Evolutionary conservation across 257 asterid genomes (phyloP).

Genomic region (Osmanthus fragrans): DNA sequence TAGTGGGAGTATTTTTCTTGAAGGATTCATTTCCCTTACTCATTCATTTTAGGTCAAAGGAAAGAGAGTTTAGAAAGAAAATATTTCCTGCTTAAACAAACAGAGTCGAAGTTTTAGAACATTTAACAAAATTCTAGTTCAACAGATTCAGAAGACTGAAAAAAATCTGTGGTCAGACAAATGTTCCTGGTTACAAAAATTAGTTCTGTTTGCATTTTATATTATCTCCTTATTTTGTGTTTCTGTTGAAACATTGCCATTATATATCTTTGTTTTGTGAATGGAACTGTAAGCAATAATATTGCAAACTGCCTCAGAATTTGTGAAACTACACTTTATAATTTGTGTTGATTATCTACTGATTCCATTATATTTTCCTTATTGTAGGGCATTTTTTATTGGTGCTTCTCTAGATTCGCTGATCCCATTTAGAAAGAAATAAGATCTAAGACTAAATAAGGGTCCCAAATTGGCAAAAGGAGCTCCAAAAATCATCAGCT

Average conservation of each 20-base stretch:
- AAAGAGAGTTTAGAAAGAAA: not conserved
- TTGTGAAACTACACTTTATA: conserved; percentile 6
- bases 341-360: not conserved
- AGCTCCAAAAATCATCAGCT: not conserved
- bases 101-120: too few species aligned
- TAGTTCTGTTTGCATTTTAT: too few species aligned
- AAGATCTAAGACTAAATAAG: conserved; percentile 14
- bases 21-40: not conserved
- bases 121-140: too few species aligned
- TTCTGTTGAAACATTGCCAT: too few species aligned
- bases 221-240: too few species aligned
- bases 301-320: not conserved
- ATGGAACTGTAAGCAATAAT: too few species aligned
- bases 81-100: too few species aligned
- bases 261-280: too few species aligned
- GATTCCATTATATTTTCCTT: not conserved
- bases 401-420: conserved; percentile 25
- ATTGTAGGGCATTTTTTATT: not conserved
- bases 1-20: conserved; percentile 9
- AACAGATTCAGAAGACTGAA: too few species aligned
- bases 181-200: too few species aligned
- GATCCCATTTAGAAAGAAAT: conserved; percentile 16
- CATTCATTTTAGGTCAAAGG: not conserved
- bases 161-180: too few species aligned
- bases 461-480: not conserved